A percentile compares a stretch with the other conserved stretches of the same genome.
Conservation (phyloP, 495 filamentous ascomycete species). For the Trichoderma reesei region DNA sequence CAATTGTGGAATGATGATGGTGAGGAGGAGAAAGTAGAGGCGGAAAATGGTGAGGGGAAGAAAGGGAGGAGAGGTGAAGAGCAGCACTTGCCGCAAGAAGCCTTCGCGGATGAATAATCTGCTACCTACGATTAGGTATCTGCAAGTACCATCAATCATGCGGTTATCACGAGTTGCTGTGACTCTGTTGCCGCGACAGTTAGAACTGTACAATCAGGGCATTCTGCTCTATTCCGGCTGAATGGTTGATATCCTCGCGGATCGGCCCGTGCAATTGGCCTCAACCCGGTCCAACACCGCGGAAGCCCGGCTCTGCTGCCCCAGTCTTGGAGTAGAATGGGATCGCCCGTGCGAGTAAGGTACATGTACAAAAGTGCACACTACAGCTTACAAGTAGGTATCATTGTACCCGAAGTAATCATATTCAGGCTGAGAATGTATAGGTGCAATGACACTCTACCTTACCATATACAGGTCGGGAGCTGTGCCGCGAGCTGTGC, state of each 20-base stretch:
- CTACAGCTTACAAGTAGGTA: neutral
- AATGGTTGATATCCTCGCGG: neutral
- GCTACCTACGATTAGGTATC: no score
- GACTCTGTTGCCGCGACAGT: no score
- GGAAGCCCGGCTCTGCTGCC: neutral
- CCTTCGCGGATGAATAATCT: no score
- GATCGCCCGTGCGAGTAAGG: neutral
- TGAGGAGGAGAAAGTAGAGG: neutral
- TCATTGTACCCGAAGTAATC: neutral
- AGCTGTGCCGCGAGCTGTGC: neutral
- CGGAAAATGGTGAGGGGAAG: no score
- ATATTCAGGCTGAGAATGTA: no score
- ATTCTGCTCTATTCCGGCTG: neutral
- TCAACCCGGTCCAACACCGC: neutral
- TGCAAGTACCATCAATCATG: no score
- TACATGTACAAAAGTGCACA: neutral
- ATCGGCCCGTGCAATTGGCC: neutral
- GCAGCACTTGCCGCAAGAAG: no score
- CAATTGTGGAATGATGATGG: no score
- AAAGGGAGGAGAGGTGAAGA: no score
- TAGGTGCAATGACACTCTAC: no score
- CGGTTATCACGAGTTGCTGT: no score
- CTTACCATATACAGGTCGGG: neutral
- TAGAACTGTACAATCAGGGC: no score
- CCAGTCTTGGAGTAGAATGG: neutral